These are phyloP conservation scores for Hondaea fermentalgiana DNA, from an alignment of 108 stramenopile genomes.

Conservation along the genomic window DNA sequence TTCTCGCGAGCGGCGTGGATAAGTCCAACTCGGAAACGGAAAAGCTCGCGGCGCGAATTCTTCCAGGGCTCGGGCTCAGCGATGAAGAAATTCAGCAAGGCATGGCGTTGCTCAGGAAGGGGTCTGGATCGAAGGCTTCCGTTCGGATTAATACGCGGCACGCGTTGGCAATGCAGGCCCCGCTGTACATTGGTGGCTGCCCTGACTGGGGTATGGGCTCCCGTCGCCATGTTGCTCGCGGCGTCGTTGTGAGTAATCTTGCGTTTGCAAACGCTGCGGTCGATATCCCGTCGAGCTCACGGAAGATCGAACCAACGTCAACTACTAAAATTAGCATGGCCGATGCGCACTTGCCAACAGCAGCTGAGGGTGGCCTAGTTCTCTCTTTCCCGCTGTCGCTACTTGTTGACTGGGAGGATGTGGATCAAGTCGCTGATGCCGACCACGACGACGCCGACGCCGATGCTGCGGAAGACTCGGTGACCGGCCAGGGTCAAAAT, in stretches of 20 bases:
- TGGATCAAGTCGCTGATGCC: neutral
- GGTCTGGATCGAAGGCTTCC: neutral
- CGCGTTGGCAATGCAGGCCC: neutral
- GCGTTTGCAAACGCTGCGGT: neutral
- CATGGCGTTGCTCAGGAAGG: neutral
- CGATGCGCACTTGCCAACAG: neutral
- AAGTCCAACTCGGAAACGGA: neutral
- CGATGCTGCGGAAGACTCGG: neutral
- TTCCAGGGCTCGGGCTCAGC: neutral
- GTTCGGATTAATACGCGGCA: neutral
- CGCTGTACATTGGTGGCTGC: constrained; percentile 1
- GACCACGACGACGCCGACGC: neutral
- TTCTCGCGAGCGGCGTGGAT: neutral
- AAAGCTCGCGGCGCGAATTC: neutral
- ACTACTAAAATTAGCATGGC: neutral
- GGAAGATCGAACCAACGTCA: neutral
- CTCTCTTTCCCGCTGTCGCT: neutral
- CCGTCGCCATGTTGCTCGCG: neutral
- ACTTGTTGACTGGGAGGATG: neutral
- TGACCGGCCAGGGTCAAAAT: neutral
- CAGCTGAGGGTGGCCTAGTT: neutral
- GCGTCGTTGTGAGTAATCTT: neutral
- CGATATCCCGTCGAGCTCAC: neutral
- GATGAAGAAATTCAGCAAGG: neutral
- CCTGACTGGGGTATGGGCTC: neutral